Conservation (phyloP, 2,329 filamentous ascomycete species). For the Penicillium hordei region DNA sequence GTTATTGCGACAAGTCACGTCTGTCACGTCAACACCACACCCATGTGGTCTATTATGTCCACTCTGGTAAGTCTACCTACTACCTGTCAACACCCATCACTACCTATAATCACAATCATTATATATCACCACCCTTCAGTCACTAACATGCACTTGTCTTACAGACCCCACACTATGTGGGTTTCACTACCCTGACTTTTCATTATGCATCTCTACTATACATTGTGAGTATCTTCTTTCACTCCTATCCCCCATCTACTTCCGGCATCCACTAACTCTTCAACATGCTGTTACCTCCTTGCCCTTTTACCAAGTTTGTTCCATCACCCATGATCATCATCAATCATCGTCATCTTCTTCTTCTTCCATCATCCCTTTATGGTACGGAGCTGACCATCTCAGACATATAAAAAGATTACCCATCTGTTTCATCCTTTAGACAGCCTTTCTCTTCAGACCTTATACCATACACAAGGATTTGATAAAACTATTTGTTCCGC, state of each 20-base stretch:
- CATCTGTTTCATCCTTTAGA: neutral
- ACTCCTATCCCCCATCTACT: no score
- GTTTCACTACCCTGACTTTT: neutral
- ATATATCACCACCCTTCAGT: neutral
- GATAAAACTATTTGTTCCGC: neutral
- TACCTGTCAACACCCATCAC: neutral
- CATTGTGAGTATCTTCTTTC: neutral
- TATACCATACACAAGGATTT: neutral
- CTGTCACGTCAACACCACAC: neutral
- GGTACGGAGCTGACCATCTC: neutral
- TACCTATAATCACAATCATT: no score
- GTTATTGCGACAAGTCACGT: neutral
- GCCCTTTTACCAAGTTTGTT: neutral
- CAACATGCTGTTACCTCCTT: neutral
- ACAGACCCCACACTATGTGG: neutral
- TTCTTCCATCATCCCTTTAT: no score
- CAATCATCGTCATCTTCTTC: no score
- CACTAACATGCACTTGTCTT: neutral
- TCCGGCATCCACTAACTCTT: neutral
- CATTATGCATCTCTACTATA: neutral
- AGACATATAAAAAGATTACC: neutral
- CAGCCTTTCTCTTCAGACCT: neutral
- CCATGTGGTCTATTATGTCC: neutral
- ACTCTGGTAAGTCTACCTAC: neutral
- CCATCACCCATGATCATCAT: neutral